Conservation (phyloP, 441 rosid species). For the Croton setiger region DNA sequence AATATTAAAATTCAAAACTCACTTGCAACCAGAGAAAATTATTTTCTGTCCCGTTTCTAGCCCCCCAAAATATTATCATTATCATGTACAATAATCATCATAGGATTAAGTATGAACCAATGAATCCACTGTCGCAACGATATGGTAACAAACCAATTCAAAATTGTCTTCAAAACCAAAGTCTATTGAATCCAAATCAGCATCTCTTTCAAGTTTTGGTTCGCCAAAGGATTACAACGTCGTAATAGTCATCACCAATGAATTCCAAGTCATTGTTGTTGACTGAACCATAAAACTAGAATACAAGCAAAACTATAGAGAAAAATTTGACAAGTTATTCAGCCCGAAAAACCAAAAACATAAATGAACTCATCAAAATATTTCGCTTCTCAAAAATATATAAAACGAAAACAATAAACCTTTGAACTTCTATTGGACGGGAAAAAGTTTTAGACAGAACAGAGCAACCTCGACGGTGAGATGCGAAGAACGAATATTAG, state of each 20-base stretch:
- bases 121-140: background rate
- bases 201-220: too few species aligned
- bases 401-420: background rate
- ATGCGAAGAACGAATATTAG: too few species aligned
- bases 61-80: conserved; percentile 40
- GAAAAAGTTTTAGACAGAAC: background rate
- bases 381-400: too few species aligned
- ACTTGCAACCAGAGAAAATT: conserved; percentile 23
- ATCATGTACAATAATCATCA: background rate
- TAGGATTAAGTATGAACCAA: background rate
- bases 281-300: conserved; percentile 52
- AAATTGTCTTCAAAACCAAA: conserved; percentile 72
- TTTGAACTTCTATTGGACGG: background rate
- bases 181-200: too few species aligned
- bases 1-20: background rate
- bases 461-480: too few species aligned
- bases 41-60: conserved; percentile 88
- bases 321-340: background rate
- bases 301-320: background rate
- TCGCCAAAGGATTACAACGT: too few species aligned
- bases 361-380: background rate
- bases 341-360: background rate
- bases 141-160: conserved; percentile 39
- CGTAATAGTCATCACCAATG: conserved; percentile 53
- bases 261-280: conserved; percentile 56